Percentiles rank a stretch among this genome's conserved stretches.
Conservation (phyloP, 441 rosid species). For the Aleurites moluccanus region DNA sequence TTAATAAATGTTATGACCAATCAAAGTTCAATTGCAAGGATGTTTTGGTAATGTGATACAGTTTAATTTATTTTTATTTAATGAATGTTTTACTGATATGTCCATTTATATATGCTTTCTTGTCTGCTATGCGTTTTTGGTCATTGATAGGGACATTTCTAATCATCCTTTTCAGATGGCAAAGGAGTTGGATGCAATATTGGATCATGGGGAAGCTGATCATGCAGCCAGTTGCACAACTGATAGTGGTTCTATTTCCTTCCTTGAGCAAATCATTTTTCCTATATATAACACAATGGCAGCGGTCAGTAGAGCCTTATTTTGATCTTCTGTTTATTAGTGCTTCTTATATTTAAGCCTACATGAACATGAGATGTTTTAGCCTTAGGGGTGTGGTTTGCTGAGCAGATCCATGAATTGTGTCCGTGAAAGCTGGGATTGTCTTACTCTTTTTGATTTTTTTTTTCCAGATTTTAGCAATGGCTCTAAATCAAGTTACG, state of each 20-base stretch:
- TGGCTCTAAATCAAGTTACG: not conserved
- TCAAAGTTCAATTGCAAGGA: not conserved
- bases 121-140: not conserved
- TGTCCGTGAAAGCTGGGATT: not conserved
- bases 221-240: conserved; percentile 62
- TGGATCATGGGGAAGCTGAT: conserved; percentile 90
- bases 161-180: conserved; percentile 72
- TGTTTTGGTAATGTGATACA: not conserved
- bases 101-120: not conserved
- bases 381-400: not conserved
- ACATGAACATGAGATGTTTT: not conserved
- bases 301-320: conserved; percentile 46
- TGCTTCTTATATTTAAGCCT: not conserved
- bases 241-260: conserved; percentile 71
- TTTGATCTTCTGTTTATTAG: not conserved
- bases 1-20: not conserved
- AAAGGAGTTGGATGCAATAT: conserved; percentile 85
- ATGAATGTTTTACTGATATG: not conserved
- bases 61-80: not conserved
- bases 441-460: not conserved
- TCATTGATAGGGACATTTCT: conserved; percentile 8
- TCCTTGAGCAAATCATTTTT: conserved; percentile 69
- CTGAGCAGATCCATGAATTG: not conserved
- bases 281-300: conserved; percentile 71
- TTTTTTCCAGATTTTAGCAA: not conserved